Evolutionary conservation across 2,329 filamentous ascomycete genomes (phyloP), one percentile per base, ranked within the genome.

Genomic region (Sporothrix globosa): DNA sequence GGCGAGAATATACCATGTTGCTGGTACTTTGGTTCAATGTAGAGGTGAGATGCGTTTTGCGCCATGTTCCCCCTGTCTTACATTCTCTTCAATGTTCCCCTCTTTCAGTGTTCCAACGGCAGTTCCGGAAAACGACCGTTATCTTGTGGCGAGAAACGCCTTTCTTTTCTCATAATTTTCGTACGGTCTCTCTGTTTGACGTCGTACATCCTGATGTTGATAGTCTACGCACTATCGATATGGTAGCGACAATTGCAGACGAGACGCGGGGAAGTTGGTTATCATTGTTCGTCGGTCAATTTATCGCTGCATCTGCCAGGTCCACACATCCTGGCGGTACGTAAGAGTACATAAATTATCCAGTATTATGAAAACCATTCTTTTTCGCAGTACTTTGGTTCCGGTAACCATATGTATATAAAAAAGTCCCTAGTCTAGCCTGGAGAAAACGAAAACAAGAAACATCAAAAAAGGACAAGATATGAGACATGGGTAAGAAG

Each of bases 361-460:
- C n/a, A 11, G 39, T 44, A 61, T 21, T 9, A 27, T 19, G 34
- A 44, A 44, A 67, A 4, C 48, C 34, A 46, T 19, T n/a, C 14
- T 50, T 68, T 68, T 53, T 48, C 24, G 44, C 30, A 24, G 53
- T 61, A 50, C 54, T 61, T 46, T 58, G 53, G 39, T 61, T 63
- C 67, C 54, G 54, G 30, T 60, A 52, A 39, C 67, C 54, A n/a
- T 41, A 54, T 34, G 39, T 56, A 30, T 46, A 39, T 39, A 61
- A 61, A 21, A 60, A 66, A 2, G 63, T 61, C 67, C 67, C 67
- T 69, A 60, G 54, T 69, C 67, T 69, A 52, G 39, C 53, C 41
- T 60, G 54, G 30, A 69, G 44, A 69, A 67, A 34, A 56, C 10
- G 19, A 39, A 17, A 56, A 56, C 10, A 58, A 66, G 39, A 50